These are phyloP conservation scores for Malus sieversii DNA, from an alignment of 306 rosid genomes.

Conservation along the genomic window DNA sequence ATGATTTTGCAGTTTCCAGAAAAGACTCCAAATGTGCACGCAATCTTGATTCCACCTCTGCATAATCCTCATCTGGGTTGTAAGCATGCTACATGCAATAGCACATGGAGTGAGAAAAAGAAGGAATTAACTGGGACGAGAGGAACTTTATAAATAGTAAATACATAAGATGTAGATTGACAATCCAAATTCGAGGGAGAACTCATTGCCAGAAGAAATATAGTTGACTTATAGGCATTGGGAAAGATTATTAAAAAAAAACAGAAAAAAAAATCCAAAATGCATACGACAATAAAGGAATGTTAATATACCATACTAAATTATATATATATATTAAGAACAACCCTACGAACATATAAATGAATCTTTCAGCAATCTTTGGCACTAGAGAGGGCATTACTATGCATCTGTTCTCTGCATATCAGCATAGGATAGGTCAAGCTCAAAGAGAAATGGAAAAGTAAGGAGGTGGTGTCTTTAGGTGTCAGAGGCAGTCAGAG, in stretches of 20 bases:
- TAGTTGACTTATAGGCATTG: background rate
- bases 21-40: conserved; percentile 82
- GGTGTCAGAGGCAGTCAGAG: background rate
- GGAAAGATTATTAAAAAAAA: background rate
- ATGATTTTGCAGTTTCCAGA: conserved; percentile 89
- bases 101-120: conserved; percentile 8
- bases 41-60: conserved; percentile 77
- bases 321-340: background rate
- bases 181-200: background rate
- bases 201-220: background rate
- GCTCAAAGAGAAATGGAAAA: background rate
- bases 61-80: conserved; percentile 88
- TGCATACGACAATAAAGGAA: background rate
- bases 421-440: background rate
- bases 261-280: background rate
- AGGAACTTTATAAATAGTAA: background rate
- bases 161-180: background rate
- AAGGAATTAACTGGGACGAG: background rate
- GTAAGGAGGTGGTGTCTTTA: background rate
- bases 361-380: background rate
- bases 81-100: conserved; percentile 60
- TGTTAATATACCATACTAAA: background rate
- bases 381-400: background rate
- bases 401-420: background rate
- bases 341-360: background rate